phyloP scores from a whole-genome alignment of 2,329 filamentous ascomycete genomes.

The Diaporthe velutina region DNA sequence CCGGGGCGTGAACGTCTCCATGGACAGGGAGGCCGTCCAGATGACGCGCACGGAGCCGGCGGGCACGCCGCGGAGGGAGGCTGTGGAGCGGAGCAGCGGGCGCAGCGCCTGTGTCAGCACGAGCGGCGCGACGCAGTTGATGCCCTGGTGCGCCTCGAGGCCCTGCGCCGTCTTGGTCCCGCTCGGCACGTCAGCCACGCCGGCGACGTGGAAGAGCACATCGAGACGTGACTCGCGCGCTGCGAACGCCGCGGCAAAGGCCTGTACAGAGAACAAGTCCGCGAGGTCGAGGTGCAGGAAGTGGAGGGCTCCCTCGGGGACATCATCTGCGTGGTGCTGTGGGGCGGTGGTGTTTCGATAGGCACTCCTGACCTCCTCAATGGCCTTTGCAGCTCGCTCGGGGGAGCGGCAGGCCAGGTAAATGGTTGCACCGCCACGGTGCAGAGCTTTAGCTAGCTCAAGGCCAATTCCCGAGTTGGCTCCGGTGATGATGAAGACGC shows the following conservation, averaged over 20 bases:
- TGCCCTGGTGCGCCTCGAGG: not conserved
- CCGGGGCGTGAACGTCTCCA: not conserved
- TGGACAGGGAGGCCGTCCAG: not conserved
- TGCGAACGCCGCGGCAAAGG: not conserved
- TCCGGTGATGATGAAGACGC: slow-evolving; percentile 49
- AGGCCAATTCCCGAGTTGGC: slow-evolving; percentile 48
- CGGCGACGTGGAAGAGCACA: not conserved
- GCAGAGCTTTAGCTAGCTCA: not conserved
- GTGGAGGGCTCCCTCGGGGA: not conserved
- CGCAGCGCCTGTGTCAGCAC: not conserved
- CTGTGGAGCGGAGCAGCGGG: not conserved
- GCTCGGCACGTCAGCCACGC: not conserved
- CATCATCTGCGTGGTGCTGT: not conserved
- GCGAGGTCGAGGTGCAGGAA: not conserved
- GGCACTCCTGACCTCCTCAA: not conserved
- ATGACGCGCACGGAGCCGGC: not conserved
- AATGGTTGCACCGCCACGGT: not conserved
- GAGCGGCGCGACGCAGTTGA: not conserved
- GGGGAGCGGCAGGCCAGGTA: not conserved
- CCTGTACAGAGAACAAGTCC: not conserved
- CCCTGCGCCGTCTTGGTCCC: not conserved
- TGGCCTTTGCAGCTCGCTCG: not conserved
- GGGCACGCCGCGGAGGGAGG: not conserved
- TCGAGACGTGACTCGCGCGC: not conserved
- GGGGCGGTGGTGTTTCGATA: not conserved